Base-by-base conservation (phyloP, 208 protist species). In the Wallacemonas sp. region DNA sequence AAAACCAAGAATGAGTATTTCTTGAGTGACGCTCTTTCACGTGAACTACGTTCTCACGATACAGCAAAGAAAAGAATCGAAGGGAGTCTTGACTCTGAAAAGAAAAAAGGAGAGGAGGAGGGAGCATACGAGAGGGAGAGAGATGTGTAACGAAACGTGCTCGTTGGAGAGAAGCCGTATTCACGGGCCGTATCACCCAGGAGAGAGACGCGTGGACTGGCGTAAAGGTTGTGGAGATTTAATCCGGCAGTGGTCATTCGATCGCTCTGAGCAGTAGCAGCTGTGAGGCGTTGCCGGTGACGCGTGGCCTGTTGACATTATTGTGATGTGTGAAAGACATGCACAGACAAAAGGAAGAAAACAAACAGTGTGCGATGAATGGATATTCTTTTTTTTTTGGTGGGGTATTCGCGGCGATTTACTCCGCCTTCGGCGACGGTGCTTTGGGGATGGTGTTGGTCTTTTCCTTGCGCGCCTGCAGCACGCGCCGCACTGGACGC, bases 371-470 rank as follows among this genome's bases (percentile, higher is more conserved):
- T 27, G 32, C 5, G 33, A 29, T 21, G 60, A 47, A 33, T 19
- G 8, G 16, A 41, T 41, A n/a, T 47, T 19, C 21, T 47, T 4
- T 47, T 47, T 21, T 47, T 47, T 47, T 8, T 1, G 5, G 17
- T 47, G n/a, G n/a, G n/a, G n/a, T n/a, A n/a, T n/a, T n/a, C n/a
- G n/a, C n/a, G n/a, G n/a, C n/a, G n/a, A n/a, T 12, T 63, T 36
- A 63, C 39, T 9, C 9, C 23, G 4, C 17, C 33, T 54, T 71
- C 21, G 29, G 19, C 1, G 72, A 72, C 26, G 71, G 72, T 1
- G 72, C 72, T 52, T 78, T 78, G 14, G 77, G 71, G 44, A 75
- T 58, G 27, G 30, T 41, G 33, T 49, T 23, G 4, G 55, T 26
- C 38, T 48, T 26, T 32, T 55, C 24, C 47, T 58, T 58, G 16